These are phyloP conservation scores for Rhizopogon vinicolor DNA, from an alignment of 768 basidiomycete genomes.

Conservation along the genomic window DNA sequence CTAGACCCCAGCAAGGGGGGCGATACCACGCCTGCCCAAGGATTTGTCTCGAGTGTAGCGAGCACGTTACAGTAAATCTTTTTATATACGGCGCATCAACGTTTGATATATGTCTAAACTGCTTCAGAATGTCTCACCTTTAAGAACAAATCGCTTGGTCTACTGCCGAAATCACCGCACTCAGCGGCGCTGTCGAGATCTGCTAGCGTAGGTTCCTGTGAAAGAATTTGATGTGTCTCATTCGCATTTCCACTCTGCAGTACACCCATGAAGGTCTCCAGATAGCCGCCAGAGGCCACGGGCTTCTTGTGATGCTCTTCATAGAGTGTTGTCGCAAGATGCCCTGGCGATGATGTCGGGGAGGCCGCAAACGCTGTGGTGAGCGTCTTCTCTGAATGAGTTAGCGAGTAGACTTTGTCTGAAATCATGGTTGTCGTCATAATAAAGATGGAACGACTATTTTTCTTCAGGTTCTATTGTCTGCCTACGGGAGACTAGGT, in stretches of 20 bases:
- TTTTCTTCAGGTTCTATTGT: no score
- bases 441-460: no score
- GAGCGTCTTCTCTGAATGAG: constrained; percentile 31
- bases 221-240: constrained; percentile 15
- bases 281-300: constrained; percentile 11
- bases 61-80: constrained; percentile 65
- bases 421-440: constrained; percentile 18
- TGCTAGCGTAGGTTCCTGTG: constrained; percentile 26
- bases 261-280: constrained; percentile 14
- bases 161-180: constrained; percentile 48
- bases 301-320: constrained; percentile 26
- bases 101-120: neutral
- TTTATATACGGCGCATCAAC: neutral
- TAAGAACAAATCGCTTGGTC: constrained; percentile 57
- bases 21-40: constrained; percentile 52
- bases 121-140: constrained; percentile 34
- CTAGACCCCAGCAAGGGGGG: constrained; percentile 60
- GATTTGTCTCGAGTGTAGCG: constrained; percentile 49
- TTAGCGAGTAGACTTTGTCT: constrained; percentile 27
- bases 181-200: constrained; percentile 43
- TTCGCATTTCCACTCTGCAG: constrained; percentile 14
- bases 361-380: constrained; percentile 37
- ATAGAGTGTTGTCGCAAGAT: constrained; percentile 38
- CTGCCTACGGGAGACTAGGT: no score
- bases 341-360: constrained; percentile 28